Percentiles rank a stretch among this genome's conserved stretches.
These are phyloP conservation scores for Artemisia tridentata DNA, from an alignment of 129 eudicot genomes.

Conservation along the genomic window DNA sequence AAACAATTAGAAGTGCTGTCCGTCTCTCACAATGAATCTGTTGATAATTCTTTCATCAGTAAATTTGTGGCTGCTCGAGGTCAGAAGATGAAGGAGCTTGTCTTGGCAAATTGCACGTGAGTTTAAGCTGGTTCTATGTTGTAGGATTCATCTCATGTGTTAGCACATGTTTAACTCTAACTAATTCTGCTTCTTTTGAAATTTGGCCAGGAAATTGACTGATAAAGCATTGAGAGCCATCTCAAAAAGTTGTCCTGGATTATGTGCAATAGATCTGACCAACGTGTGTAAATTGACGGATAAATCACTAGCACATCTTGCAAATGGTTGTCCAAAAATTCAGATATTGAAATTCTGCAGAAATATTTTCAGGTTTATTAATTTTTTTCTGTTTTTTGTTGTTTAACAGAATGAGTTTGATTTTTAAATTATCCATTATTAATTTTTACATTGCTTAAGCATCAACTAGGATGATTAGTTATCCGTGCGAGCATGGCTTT, in stretches of 20 bases:
- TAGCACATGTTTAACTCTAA: not conserved
- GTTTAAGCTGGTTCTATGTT: conserved; percentile 22
- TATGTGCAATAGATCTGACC: conserved; percentile 61
- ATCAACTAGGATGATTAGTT: not conserved
- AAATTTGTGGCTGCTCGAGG: conserved; percentile 52
- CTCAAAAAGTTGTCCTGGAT: conserved; percentile 54
- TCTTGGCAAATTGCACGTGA: conserved; percentile 73
- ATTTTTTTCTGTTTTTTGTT: not conserved
- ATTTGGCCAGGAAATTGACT: conserved; percentile 63
- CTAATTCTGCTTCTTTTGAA: conserved; percentile 4
- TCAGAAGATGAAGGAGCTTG: conserved; percentile 65
- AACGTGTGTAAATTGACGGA: conserved; percentile 63
- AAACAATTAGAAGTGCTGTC: conserved; percentile 70
- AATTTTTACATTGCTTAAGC: not conserved
- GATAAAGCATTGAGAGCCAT: conserved; percentile 67
- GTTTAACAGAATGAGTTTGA: not conserved
- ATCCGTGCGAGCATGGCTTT: too few relatives aligned
- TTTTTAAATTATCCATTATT: not conserved
- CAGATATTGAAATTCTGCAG: conserved; percentile 55
- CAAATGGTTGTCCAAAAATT: conserved; percentile 71
- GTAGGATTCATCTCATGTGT: not conserved
- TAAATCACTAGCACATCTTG: conserved; percentile 63
- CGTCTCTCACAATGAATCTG: conserved; percentile 54
- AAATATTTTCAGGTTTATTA: conserved; percentile 64
- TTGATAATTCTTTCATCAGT: conserved; percentile 58